phyloP scores from a whole-genome alignment of 2,329 filamentous ascomycete species.

The Ceratocystis variospora region DNA sequence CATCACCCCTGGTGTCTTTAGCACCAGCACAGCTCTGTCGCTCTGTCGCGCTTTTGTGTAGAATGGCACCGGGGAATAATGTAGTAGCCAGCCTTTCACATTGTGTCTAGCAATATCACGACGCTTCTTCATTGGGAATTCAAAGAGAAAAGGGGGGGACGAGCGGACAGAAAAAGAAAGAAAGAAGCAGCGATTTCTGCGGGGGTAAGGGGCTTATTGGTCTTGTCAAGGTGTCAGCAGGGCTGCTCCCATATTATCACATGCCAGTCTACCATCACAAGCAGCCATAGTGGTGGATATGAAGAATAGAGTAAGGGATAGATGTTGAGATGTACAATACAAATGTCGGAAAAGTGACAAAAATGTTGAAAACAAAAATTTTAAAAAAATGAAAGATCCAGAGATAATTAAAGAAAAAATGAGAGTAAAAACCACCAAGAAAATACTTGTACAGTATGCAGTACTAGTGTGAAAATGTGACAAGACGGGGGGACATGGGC shows the following conservation, averaged over 20 bases:
- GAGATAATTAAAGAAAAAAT: too few relatives aligned
- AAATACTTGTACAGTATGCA: too few relatives aligned
- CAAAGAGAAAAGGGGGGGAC: neutral
- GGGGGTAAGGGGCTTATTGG: constrained; percentile 1
- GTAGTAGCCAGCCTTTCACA: neutral
- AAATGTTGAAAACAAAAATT: too few relatives aligned
- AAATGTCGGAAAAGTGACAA: too few relatives aligned
- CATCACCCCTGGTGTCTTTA: neutral
- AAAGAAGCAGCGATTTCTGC: neutral
- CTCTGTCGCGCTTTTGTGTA: neutral
- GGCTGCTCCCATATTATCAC: neutral
- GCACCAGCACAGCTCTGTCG: neutral
- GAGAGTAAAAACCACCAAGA: too few relatives aligned
- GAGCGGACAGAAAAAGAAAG: neutral
- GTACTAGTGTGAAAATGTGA: too few relatives aligned
- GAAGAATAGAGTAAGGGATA: too few relatives aligned
- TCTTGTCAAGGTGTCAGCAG: neutral
- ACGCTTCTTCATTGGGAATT: neutral
- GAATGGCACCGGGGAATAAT: neutral
- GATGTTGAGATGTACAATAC: too few relatives aligned
- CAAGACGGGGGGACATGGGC: too few relatives aligned
- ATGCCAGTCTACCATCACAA: neutral
- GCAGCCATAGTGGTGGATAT: neutral
- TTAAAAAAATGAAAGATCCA: too few relatives aligned
- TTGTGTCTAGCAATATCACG: neutral